A percentile compares a stretch with the other conserved stretches of the same genome.
Conservation (phyloP, 2,329 filamentous ascomycete genomes). For the Xylaria arbuscula region DNA sequence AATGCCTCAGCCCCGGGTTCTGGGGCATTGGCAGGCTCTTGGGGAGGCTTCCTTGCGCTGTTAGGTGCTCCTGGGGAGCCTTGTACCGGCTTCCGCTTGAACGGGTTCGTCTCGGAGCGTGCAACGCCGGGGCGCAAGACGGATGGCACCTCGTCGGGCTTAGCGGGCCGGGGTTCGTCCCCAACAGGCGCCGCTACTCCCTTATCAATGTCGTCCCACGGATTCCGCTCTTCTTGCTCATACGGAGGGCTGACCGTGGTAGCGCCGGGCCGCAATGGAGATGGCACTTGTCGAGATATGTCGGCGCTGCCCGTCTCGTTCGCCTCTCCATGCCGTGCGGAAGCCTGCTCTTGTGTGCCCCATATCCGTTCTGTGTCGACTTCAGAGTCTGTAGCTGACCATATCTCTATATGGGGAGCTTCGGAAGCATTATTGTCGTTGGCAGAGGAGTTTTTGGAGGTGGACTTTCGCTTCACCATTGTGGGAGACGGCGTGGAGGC, state of each 20-base stretch:
- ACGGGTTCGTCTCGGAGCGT: conserved; percentile 63
- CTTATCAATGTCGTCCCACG: conserved; percentile 49
- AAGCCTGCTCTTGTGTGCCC: conserved; percentile 37
- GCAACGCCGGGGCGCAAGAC: conserved; percentile 50
- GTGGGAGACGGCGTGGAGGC: conserved; percentile 33
- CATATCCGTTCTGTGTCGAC: conserved; percentile 48
- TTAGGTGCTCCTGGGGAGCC: conserved; percentile 31
- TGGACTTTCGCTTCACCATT: conserved; percentile 58
- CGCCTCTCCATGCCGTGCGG: conserved; percentile 23
- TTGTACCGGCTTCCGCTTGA: conserved; percentile 60
- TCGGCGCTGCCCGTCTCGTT: conserved; percentile 32
- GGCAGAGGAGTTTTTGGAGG: conserved; percentile 43
- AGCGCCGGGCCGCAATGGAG: conserved; percentile 50
- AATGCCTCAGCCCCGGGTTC: conserved; percentile 54
- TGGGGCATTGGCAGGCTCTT: conserved; percentile 37
- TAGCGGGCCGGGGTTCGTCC: conserved; percentile 34
- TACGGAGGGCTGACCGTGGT: conserved; percentile 43
- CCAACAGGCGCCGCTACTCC: conserved; percentile 22
- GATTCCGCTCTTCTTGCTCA: conserved; percentile 51
- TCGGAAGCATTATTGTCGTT: conserved; percentile 43
- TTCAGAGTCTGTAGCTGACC: conserved; percentile 51
- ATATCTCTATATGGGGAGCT: conserved; percentile 48
- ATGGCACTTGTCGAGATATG: conserved; percentile 48
- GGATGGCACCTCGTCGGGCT: conserved; percentile 47
- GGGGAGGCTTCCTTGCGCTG: conserved; percentile 35